These are phyloP conservation scores for Hapsidospora chrysogenum DNA, from an alignment of 495 filamentous ascomycete genomes.

Conservation along the genomic window DNA sequence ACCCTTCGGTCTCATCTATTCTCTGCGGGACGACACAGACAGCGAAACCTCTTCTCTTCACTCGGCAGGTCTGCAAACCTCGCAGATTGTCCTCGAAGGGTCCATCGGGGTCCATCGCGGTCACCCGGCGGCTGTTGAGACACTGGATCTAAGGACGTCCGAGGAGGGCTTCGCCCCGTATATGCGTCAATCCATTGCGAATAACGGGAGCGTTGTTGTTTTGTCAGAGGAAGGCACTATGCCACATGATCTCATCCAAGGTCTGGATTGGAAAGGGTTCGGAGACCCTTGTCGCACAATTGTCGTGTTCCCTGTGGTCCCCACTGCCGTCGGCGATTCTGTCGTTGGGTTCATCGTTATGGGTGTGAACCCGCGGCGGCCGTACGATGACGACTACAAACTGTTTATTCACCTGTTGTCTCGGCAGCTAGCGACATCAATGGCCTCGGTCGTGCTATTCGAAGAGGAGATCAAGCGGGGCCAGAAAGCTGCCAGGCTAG, in stretches of 20 bases:
- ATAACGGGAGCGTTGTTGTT: conserved; percentile 33
- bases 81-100: conserved; percentile 41
- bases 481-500: conserved; percentile 45
- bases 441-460: conserved; percentile 55
- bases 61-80: conserved; percentile 36
- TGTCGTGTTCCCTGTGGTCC: conserved; percentile 54
- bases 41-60: conserved; percentile 45
- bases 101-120: conserved; percentile 42
- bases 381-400: conserved; percentile 52
- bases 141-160: conserved; percentile 41
- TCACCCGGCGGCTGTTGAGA: conserved; percentile 33
- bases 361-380: conserved; percentile 50
- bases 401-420: conserved; percentile 54
- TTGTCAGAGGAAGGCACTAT: conserved; percentile 42
- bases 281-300: conserved; percentile 45
- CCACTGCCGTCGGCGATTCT: conserved; percentile 43
- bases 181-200: conserved; percentile 50
- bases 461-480: conserved; percentile 58
- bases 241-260: conserved; percentile 38
- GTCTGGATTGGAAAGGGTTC: conserved; percentile 46
- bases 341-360: conserved; percentile 52
- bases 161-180: conserved; percentile 47
- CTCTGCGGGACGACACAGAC: conserved; percentile 39
- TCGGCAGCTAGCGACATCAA: conserved; percentile 50
- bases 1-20: conserved; percentile 49